Conservation (phyloP, 305 asterid species). For the Caryopteris hybrid region DNA sequence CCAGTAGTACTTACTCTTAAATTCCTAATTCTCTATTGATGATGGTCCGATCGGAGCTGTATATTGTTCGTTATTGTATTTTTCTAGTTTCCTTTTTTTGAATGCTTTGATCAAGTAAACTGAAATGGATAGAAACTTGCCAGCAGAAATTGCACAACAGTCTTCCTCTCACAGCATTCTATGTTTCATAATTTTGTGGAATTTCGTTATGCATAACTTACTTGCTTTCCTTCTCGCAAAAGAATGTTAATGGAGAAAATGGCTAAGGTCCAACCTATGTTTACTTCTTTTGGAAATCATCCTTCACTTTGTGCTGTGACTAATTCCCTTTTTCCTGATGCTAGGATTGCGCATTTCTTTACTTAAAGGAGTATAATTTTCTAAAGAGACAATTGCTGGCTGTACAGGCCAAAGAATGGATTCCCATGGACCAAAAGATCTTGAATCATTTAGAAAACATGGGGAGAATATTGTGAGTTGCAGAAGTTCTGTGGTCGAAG, state of each 20-base stretch:
- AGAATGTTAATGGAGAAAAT: background rate
- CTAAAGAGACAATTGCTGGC: slow-evolving; percentile 14
- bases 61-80: background rate
- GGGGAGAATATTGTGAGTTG: slow-evolving; percentile 26
- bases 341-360: slow-evolving; percentile 13
- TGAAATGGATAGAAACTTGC: background rate
- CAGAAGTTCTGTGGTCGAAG: slow-evolving; percentile 7
- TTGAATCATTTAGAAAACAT: slow-evolving; percentile 17
- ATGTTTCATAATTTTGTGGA: background rate
- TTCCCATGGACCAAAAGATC: slow-evolving; percentile 25
- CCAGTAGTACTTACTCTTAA: background rate
- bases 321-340: slow-evolving; percentile 13
- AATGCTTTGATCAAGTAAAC: background rate
- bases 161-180: background rate
- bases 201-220: background rate
- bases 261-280: background rate
- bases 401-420: slow-evolving; percentile 22
- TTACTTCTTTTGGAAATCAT: background rate
- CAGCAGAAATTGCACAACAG: background rate
- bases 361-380: slow-evolving; percentile 12
- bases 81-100: background rate
- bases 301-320: background rate
- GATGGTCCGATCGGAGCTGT: background rate
- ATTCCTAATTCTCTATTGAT: background rate
- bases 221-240: background rate